Conservation (phyloP, 2,329 filamentous ascomycete genomes). For the Aureobasidium sp. region DNA sequence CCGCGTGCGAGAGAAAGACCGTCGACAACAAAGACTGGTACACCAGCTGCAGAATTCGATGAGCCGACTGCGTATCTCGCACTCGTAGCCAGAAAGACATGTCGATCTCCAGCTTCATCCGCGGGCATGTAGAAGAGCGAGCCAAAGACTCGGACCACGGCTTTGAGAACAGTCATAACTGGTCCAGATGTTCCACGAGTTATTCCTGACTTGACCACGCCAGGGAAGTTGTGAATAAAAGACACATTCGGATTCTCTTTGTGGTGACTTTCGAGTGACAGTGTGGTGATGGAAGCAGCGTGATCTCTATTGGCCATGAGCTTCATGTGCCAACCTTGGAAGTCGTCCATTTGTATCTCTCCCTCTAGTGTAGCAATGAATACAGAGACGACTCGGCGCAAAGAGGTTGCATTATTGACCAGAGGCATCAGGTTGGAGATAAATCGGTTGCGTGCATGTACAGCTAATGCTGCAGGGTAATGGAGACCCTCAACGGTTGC, state of each 20-base stretch:
- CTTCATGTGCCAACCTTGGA: slow-evolving; percentile 18
- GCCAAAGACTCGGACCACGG: slow-evolving; percentile 13
- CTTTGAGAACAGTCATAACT: slow-evolving; percentile 13
- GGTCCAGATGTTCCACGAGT: slow-evolving; percentile 15
- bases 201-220: slow-evolving; percentile 20
- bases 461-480: slow-evolving; percentile 22
- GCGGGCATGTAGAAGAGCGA: slow-evolving; percentile 19
- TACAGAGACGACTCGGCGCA: slow-evolving; percentile 22
- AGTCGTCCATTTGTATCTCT: slow-evolving; percentile 18
- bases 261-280: slow-evolving; percentile 19
- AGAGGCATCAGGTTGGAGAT: slow-evolving; percentile 29
- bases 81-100: slow-evolving; percentile 29
- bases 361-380: slow-evolving; percentile 21
- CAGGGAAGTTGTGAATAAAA: slow-evolving; percentile 26
- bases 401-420: slow-evolving; percentile 18
- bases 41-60: slow-evolving; percentile 14
- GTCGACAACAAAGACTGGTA: slow-evolving; percentile 13
- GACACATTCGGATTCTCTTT: slow-evolving; percentile 19
- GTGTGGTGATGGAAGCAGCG: slow-evolving; percentile 19
- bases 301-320: slow-evolving; percentile 17
- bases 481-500: slow-evolving; percentile 30
- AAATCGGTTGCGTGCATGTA: slow-evolving; percentile 32
- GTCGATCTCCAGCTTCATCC: slow-evolving; percentile 27
- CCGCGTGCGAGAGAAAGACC: slow-evolving; percentile 14
- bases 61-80: slow-evolving; percentile 21